Evolutionary conservation across 1,284 basidiomycete genomes (phyloP).

Genomic region (Leccinum subrobustum): DNA sequence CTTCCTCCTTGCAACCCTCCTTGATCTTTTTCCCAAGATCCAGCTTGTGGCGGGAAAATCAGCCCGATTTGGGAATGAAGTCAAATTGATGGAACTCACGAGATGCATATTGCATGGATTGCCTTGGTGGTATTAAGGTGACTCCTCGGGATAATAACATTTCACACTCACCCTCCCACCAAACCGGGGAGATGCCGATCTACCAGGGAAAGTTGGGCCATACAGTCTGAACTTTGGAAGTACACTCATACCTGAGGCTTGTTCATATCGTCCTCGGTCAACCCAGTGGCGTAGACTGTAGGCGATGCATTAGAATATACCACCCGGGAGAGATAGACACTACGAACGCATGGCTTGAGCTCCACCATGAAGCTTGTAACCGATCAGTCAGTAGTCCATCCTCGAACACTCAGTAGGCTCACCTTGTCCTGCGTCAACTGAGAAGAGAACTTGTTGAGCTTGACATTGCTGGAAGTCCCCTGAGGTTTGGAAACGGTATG

Average conservation of each 20-base stretch:
- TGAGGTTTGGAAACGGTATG: conserved; percentile 42
- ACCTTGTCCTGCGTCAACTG: conserved; percentile 74
- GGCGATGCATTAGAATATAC: conserved; percentile 6
- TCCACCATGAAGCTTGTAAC: conserved; percentile 59
- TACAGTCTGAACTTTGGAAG: background rate
- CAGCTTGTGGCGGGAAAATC: conserved; percentile 46
- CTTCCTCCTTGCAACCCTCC: conserved; percentile 73
- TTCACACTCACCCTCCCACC: conserved; percentile 75
- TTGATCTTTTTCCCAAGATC: conserved; percentile 75
- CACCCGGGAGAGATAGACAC: conserved; percentile 6
- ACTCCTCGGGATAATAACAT: conserved; percentile 1
- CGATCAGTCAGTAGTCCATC: background rate
- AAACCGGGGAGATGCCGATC: conserved; percentile 83
- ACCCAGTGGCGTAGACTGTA: conserved; percentile 72
- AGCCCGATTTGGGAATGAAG: background rate
- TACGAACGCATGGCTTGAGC: conserved; percentile 80
- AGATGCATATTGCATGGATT: conserved; percentile 84
- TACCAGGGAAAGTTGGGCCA: conserved; percentile 29
- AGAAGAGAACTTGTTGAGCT: conserved; percentile 71
- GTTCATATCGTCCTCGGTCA: conserved; percentile 77
- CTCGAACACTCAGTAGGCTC: background rate
- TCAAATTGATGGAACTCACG: conserved; percentile 38
- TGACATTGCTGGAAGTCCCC: conserved; percentile 34
- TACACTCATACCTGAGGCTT: conserved; percentile 65
- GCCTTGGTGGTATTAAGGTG: conserved; percentile 40